phyloP scores from a whole-genome alignment of 257 asterid species.

The Pogostemon cablin region DNA sequence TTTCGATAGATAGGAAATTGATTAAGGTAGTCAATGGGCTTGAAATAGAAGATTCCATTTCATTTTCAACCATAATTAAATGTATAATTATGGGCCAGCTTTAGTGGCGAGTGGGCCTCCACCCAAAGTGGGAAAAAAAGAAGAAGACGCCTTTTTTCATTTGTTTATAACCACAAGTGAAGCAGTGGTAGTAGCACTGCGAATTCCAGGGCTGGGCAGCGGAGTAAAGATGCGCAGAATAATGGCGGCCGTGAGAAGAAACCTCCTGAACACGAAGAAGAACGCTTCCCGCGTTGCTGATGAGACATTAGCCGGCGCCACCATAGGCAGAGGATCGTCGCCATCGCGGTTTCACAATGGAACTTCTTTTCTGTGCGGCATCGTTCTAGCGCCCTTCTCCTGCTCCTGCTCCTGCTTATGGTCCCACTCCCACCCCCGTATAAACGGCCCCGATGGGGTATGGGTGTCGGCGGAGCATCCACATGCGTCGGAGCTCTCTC shows the following conservation, averaged over 20 bases:
- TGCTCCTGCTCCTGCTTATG: constrained; percentile 45
- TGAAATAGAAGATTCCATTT: background rate
- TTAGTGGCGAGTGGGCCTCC: too few relatives aligned
- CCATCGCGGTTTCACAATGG: constrained; percentile 31
- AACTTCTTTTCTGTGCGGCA: constrained; percentile 36
- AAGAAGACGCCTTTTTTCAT: background rate
- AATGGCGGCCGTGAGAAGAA: constrained; percentile 34
- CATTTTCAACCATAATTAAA: background rate
- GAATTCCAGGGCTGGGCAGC: background rate
- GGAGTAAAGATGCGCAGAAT: constrained; percentile 29
- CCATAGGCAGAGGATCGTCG: constrained; percentile 11
- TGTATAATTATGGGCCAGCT: background rate
- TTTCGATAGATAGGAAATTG: too few relatives aligned
- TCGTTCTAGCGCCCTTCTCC: constrained; percentile 41
- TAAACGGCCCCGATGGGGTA: constrained; percentile 45
- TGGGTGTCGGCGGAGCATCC: constrained; percentile 56
- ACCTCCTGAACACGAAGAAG: constrained; percentile 39
- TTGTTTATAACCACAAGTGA: constrained; percentile 19
- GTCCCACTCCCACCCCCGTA: constrained; percentile 25
- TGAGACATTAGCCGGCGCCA: constrained; percentile 31
- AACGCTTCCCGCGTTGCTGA: constrained; percentile 50
- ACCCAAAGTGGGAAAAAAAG: too few relatives aligned
- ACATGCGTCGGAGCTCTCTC: constrained; percentile 49
- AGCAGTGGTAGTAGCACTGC: background rate
- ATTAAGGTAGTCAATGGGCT: too few relatives aligned